Conservation (phyloP, 2,329 filamentous ascomycete genomes). For the Fusarium papillatum region DNA sequence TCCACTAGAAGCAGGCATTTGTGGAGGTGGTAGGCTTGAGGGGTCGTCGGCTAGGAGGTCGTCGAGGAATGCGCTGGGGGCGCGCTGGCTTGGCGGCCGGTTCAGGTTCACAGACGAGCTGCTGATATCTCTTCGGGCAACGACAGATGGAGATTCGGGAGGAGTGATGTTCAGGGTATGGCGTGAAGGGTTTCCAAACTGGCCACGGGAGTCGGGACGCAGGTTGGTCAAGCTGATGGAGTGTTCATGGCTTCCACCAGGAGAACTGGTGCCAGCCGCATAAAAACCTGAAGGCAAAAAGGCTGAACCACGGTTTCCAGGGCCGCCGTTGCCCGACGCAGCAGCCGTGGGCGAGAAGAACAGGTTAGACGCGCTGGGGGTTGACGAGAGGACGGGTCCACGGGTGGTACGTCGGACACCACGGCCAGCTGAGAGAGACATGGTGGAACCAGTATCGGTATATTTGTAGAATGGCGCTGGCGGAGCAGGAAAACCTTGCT, state of each 20-base stretch:
- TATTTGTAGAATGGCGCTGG: slow-evolving; percentile 76
- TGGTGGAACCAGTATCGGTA: slow-evolving; percentile 69
- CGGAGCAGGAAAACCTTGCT: slow-evolving; percentile 72
- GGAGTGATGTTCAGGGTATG: slow-evolving; percentile 66
- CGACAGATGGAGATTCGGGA: slow-evolving; percentile 74
- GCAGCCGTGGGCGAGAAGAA: slow-evolving; percentile 97
- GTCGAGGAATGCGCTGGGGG: slow-evolving; percentile 91
- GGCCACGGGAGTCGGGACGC: slow-evolving; percentile 69
- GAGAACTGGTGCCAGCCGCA: slow-evolving; percentile 73
- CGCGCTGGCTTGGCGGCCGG: slow-evolving; percentile 74
- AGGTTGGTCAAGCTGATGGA: slow-evolving; percentile 74
- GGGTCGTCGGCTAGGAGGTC: slow-evolving; percentile 87
- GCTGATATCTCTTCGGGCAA: slow-evolving; percentile 65
- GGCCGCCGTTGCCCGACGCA: slow-evolving; percentile 71
- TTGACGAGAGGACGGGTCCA: slow-evolving; percentile 65
- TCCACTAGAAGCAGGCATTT: slow-evolving; percentile 49
- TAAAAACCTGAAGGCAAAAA: slow-evolving; percentile 96
- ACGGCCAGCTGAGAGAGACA: slow-evolving; percentile 64
- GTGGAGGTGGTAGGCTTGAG: slow-evolving; percentile 60
- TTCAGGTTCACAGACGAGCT: slow-evolving; percentile 77
- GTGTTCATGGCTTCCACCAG: slow-evolving; percentile 60
- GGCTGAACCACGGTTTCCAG: slow-evolving; percentile 77
- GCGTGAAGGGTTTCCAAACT: slow-evolving; percentile 55
- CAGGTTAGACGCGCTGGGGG: slow-evolving; percentile 76
- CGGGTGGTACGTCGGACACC: slow-evolving; percentile 65